Percentiles rank a stretch among this genome's conserved stretches.
Evolutionary conservation across 2,329 filamentous ascomycete species (phyloP).

Genomic region (Sporothrix euskadiensis): DNA sequence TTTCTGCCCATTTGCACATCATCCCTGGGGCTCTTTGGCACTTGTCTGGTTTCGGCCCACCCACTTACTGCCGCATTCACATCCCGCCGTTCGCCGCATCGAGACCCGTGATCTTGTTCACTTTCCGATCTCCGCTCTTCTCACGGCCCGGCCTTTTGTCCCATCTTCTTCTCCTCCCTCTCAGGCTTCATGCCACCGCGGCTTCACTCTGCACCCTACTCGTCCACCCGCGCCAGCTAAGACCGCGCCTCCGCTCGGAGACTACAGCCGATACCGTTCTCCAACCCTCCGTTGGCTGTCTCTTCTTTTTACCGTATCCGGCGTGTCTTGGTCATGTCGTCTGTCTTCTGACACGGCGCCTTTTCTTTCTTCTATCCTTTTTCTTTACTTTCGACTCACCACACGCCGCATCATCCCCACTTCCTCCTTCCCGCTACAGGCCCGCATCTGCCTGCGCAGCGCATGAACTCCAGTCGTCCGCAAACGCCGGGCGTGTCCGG

Average conservation of each 20-base stretch:
- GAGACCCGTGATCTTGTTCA: slow-evolving; percentile 6
- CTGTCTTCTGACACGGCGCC: slow-evolving; percentile 6
- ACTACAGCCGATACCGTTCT: background rate
- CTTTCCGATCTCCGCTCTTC: too few species aligned
- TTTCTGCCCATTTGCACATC: background rate
- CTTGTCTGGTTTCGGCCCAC: background rate
- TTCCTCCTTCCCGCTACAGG: slow-evolving; percentile 17
- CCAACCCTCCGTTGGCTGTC: background rate
- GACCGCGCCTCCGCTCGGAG: background rate
- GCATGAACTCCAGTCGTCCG: slow-evolving; percentile 16
- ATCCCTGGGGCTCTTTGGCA: background rate
- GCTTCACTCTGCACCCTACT: slow-evolving; percentile 1
- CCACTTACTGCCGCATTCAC: background rate
- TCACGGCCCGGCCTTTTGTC: background rate
- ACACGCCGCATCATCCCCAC: background rate
- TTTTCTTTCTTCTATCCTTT: slow-evolving; percentile 7
- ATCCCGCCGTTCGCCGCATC: background rate
- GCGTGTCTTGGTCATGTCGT: slow-evolving; percentile 11
- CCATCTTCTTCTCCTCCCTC: background rate
- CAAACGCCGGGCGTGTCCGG: slow-evolving; percentile 25
- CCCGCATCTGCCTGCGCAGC: slow-evolving; percentile 11
- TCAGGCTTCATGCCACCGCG: slow-evolving; percentile 4
- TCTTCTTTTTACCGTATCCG: background rate
- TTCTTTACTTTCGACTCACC: background rate
- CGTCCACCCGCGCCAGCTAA: slow-evolving; percentile 9